Conservation (phyloP, 768 basidiomycete species). For the Lepiota subincarnata region DNA sequence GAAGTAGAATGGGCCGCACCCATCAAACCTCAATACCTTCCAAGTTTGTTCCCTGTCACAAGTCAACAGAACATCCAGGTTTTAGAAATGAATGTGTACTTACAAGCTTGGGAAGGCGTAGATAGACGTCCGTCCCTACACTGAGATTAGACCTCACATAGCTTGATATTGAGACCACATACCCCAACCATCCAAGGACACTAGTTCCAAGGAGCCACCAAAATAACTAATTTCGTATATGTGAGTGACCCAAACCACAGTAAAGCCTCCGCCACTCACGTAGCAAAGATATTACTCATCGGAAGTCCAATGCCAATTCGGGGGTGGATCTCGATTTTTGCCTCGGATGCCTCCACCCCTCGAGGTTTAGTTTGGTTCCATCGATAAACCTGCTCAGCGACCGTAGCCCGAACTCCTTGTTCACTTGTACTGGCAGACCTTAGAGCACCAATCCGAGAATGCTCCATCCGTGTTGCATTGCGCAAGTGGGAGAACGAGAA, state of each 20-base stretch:
- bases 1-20: neutral
- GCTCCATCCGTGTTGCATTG: slow-evolving; percentile 66
- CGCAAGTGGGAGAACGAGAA: slow-evolving; percentile 89
- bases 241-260: neutral
- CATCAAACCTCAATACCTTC: slow-evolving; percentile 76
- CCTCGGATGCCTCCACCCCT: slow-evolving; percentile 38
- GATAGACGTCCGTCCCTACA: slow-evolving; percentile 42
- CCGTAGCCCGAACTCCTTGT: slow-evolving; percentile 69
- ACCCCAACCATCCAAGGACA: slow-evolving; percentile 85
- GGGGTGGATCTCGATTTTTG: slow-evolving; percentile 49
- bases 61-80: neutral
- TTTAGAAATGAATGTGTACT: slow-evolving; percentile 20
- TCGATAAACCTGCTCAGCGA: slow-evolving; percentile 68
- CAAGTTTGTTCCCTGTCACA: slow-evolving; percentile 69
- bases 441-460: slow-evolving; percentile 63
- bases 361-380: slow-evolving; percentile 32
- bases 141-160: neutral
- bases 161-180: slow-evolving; percentile 20
- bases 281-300: slow-evolving; percentile 87
- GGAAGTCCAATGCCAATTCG: slow-evolving; percentile 80
- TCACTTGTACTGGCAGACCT: slow-evolving; percentile 57
- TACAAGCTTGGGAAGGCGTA: slow-evolving; percentile 78
- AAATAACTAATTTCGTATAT: slow-evolving; percentile 54
- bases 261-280: slow-evolving; percentile 35
- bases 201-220: slow-evolving; percentile 73